Conservation (phyloP, 768 basidiomycete species). For the Lactarius indigo region DNA sequence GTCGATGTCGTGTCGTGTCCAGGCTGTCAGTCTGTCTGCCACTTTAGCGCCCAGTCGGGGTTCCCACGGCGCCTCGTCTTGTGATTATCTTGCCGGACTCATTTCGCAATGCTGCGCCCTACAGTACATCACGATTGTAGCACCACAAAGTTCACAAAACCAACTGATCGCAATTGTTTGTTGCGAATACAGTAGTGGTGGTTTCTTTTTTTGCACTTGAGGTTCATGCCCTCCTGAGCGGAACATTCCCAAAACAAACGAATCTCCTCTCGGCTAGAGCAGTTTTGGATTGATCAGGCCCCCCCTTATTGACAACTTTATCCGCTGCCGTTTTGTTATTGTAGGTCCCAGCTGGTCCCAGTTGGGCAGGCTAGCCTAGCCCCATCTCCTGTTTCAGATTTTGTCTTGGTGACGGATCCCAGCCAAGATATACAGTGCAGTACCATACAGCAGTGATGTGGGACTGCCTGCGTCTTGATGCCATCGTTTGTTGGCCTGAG, state of each 20-base stretch:
- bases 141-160: neutral
- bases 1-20: neutral
- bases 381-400: neutral
- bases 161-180: too few relatives aligned
- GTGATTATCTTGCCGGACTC: neutral
- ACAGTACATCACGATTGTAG: too few relatives aligned
- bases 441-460: neutral
- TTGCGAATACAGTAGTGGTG: too few relatives aligned
- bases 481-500: neutral
- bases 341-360: neutral
- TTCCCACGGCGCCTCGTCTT: neutral
- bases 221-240: too few relatives aligned
- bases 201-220: too few relatives aligned
- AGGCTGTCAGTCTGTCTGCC: neutral
- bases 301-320: neutral
- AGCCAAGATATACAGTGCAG: neutral
- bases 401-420: neutral
- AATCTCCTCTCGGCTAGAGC: neutral
- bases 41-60: neutral
- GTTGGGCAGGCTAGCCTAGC: neutral
- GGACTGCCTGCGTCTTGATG: neutral
- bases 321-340: neutral
- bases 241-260: neutral
- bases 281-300: neutral
- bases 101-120: neutral